These are phyloP conservation scores for Trichoderma afroharzianum DNA, from an alignment of 2,329 filamentous ascomycete species.

Conservation along the genomic window DNA sequence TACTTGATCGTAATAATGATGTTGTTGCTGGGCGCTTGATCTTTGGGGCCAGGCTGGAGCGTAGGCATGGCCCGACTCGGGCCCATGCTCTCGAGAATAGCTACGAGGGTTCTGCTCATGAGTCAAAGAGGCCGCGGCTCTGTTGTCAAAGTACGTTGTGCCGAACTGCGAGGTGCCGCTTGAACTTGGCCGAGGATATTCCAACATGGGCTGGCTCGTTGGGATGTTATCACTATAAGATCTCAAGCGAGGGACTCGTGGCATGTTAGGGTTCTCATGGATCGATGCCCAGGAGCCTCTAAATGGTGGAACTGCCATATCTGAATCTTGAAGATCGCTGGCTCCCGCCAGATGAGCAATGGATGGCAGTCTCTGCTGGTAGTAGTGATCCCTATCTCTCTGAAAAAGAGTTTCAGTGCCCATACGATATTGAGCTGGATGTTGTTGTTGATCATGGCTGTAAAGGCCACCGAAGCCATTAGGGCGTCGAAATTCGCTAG, in stretches of 20 bases:
- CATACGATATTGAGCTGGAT: not conserved
- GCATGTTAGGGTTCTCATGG: not conserved
- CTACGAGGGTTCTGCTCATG: slow-evolving; percentile 10
- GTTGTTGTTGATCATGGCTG: not conserved
- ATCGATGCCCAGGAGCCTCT: not conserved
- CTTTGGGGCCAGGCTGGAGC: not conserved
- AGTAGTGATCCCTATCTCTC: not conserved
- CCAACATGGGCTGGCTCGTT: slow-evolving; percentile 13
- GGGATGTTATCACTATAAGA: slow-evolving; percentile 24
- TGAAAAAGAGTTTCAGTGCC: not conserved
- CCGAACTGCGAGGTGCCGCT: slow-evolving; percentile 15
- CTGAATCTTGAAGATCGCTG: not conserved
- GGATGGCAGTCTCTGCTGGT: slow-evolving; percentile 25
- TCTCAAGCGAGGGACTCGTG: slow-evolving; percentile 24
- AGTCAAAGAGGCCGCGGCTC: not conserved
- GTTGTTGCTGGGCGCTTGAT: not conserved
- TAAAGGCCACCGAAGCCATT: not conserved
- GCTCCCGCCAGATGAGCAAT: slow-evolving; percentile 23
- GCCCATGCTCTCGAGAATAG: not conserved
- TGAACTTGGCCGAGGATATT: slow-evolving; percentile 21
- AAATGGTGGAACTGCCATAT: not conserved
- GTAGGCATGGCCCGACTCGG: not conserved
- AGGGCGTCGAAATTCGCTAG: not conserved
- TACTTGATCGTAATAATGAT: slow-evolving; percentile 5
- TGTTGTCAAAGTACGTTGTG: slow-evolving; percentile 3